These are phyloP conservation scores for Corylus americana DNA, from an alignment of 306 rosid species.

Conservation along the genomic window DNA sequence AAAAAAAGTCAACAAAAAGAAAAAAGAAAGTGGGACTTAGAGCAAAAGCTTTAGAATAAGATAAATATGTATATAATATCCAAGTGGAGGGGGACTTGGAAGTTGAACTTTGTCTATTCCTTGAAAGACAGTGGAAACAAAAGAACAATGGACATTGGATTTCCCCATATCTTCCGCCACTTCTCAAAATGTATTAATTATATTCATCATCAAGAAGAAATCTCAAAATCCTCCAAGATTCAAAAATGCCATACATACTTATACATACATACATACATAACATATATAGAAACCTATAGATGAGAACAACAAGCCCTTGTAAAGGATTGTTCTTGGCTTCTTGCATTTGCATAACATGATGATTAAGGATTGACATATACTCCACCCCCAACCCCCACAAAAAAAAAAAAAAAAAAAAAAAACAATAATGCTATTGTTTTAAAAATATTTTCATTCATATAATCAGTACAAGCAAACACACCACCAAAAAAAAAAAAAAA, in stretches of 20 bases:
- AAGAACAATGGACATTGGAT: not conserved
- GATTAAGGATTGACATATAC: constrained; percentile 19
- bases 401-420: constrained; percentile 1
- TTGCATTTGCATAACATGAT: not conserved
- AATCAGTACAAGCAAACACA: constrained; percentile 30
- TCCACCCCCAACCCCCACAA: constrained; percentile 1
- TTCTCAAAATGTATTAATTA: constrained; percentile 8
- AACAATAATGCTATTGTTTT: not conserved
- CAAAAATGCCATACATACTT: constrained; percentile 9
- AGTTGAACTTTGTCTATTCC: constrained; percentile 28
- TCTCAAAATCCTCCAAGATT: constrained; percentile 16
- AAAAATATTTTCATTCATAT: constrained; percentile 8
- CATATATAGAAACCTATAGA: not conserved
- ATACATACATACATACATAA: constrained; percentile 5
- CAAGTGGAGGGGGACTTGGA: not conserved
- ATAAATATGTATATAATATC: constrained; percentile 23
- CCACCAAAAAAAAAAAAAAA: constrained; percentile 20
- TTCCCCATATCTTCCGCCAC: constrained; percentile 28
- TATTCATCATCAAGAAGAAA: constrained; percentile 19
- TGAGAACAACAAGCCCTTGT: constrained; percentile 24
- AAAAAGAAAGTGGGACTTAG: not conserved
- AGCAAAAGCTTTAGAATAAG: constrained; percentile 6
- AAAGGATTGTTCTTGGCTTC: not conserved
- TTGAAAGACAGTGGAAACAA: constrained; percentile 21
- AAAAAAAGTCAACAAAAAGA: too few species aligned